These are phyloP conservation scores for Castanea crenata DNA, from an alignment of 306 rosid species.

Conservation along the genomic window DNA sequence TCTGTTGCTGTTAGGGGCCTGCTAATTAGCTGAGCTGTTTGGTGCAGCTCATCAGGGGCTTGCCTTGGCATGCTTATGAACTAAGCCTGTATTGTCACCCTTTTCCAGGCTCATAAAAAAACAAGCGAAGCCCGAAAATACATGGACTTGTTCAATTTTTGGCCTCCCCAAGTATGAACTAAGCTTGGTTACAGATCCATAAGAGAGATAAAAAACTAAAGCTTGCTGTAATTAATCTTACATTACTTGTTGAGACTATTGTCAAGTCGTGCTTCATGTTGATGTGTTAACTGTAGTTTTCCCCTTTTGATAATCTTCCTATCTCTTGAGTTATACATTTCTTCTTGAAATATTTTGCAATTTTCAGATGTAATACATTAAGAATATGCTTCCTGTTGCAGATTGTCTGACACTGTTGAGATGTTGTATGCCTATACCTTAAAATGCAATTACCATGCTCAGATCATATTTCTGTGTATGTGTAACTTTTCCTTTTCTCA, in stretches of 20 bases:
- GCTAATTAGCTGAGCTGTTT: not conserved
- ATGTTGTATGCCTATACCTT: not conserved
- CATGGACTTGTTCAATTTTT: not conserved
- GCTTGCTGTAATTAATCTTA: not conserved
- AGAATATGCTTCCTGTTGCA: not conserved
- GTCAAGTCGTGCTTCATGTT: not conserved
- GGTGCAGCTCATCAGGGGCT: not conserved
- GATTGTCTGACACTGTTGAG: not conserved
- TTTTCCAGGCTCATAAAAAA: not conserved
- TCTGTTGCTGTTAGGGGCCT: not conserved
- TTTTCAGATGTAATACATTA: not conserved
- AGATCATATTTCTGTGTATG: not conserved
- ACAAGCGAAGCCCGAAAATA: not conserved
- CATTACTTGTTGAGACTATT: not conserved
- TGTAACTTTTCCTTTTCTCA: slow-evolving; percentile 20
- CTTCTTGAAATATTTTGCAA: not conserved
- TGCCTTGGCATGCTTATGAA: not conserved
- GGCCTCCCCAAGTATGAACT: too few relatives aligned
- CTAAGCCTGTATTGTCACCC: not conserved
- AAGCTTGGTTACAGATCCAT: not conserved
- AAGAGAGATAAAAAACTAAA: not conserved
- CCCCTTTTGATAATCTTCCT: too few relatives aligned
- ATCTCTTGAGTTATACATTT: not conserved
- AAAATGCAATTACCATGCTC: not conserved
- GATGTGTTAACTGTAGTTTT: not conserved